Base-by-base conservation (phyloP, 257 asterid species). In the Solanum arcanum region DNA sequence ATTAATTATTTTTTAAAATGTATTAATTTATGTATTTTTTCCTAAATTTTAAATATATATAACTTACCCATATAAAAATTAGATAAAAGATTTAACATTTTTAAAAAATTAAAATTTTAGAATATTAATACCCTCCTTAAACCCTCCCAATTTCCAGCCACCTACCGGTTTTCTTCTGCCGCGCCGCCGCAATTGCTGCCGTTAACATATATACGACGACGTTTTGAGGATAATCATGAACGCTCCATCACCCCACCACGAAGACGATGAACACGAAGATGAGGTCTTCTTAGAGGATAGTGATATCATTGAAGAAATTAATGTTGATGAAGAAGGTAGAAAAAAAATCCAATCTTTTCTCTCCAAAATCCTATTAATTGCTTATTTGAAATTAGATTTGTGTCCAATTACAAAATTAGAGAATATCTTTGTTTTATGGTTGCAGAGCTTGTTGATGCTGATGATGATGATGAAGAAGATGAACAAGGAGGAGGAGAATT, bases 361-460 rank as follows among this genome's bases (percentile, higher is more conserved):
- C 20, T 47, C 35, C 12, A 8, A 76, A 75, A 23, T 62, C 3
- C 14, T 62, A 29, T 62, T 62, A 62, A 23, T 23, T 62, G 31
- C 70, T 62, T 62, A 62, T 62, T 9, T 62, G 70, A 23, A 62
- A 15, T 62, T 23, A 62, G 62, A 68, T 72, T 7, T 41, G 27
- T 69, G 78, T 23, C 25, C 84, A 42, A 27, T 56, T 39, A 12
- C 44, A 5, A 82, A 25, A 74, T 12, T n/a, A 84, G 44, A 20
- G 46, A 39, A 16, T 35, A 46, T 27, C 6, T 37, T 23, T 68
- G 20, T n/a, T 49, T 29, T 37, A 9, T 86, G 90, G 85, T 68
- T 89, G 83, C 93, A 96, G 98, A 95, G 87, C 98, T 96, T 86
- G 97, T 98, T 3, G 98, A 95, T 23, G 98, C 92, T 0, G 98